phyloP scores from a whole-genome alignment of 441 rosid species.

The Populus hybrid region DNA sequence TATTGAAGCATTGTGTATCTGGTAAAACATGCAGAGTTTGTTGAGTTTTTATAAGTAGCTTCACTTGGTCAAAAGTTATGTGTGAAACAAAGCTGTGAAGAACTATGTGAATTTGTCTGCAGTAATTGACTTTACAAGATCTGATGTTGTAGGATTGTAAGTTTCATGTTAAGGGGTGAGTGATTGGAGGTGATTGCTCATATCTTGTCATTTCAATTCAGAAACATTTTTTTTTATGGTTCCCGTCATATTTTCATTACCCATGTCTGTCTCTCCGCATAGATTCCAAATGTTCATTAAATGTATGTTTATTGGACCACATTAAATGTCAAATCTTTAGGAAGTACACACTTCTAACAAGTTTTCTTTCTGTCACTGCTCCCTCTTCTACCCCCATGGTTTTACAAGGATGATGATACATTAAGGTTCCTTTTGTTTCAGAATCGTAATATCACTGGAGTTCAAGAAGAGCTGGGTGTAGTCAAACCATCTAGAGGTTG shows the following conservation, averaged over 20 bases:
- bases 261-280: not conserved
- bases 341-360: not conserved
- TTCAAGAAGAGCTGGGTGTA: conserved; percentile 30
- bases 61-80: conserved; percentile 6
- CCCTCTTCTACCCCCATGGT: not conserved
- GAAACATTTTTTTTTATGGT: not conserved
- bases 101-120: not conserved
- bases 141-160: not conserved
- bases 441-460: conserved; percentile 51
- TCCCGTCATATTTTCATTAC: not conserved
- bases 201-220: not conserved
- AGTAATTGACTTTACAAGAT: not conserved
- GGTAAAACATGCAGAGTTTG: not conserved
- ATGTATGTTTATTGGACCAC: not conserved
- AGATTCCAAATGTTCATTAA: not conserved
- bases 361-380: not conserved
- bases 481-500: conserved; percentile 39
- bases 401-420: conserved; percentile 3
- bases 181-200: not conserved
- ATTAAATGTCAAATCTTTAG: not conserved
- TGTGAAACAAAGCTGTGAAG: not conserved
- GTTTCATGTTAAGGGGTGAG: not conserved
- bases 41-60: not conserved
- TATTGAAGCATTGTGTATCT: not conserved
- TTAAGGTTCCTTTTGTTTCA: conserved; percentile 22